A percentile compares a stretch with the other conserved stretches of the same genome.
These are phyloP conservation scores for Kluyveromyces sp. DNA, from an alignment of 1,139 yeast species.

Conservation along the genomic window DNA sequence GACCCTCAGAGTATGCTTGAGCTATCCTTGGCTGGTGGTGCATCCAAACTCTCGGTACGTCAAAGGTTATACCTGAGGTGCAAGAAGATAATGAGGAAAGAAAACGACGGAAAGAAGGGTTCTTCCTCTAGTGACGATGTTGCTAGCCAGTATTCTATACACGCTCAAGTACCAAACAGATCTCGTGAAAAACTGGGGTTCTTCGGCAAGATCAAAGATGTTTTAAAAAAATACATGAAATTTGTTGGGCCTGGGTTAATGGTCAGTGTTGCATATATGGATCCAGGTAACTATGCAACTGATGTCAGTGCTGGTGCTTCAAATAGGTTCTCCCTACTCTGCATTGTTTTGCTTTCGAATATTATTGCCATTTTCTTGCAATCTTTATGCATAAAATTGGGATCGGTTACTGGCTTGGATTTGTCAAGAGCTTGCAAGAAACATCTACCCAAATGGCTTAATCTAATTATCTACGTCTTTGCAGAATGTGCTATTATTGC, in stretches of 20 bases:
- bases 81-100: neutral
- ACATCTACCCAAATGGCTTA: slow-evolving; percentile 54
- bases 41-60: slow-evolving; percentile 2
- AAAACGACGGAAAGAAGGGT: neutral
- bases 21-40: slow-evolving; percentile 19
- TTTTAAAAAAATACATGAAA: slow-evolving; percentile 39
- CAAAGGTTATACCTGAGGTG: slow-evolving; percentile 1
- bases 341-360: slow-evolving; percentile 59
- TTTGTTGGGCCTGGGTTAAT: slow-evolving; percentile 75
- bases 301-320: slow-evolving; percentile 73
- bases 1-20: slow-evolving; percentile 13
- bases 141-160: neutral
- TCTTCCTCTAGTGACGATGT: neutral
- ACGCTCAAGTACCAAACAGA: too few species aligned
- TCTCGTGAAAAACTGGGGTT: neutral
- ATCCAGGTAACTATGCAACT: slow-evolving; percentile 81
- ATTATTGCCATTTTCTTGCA: slow-evolving; percentile 70
- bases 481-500: slow-evolving; percentile 80
- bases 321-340: slow-evolving; percentile 54
- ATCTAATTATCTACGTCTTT: slow-evolving; percentile 49
- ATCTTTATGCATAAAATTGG: slow-evolving; percentile 62
- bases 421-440: slow-evolving; percentile 62
- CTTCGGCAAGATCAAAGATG: neutral
- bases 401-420: slow-evolving; percentile 75
- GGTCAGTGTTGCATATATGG: slow-evolving; percentile 75